These are phyloP conservation scores for Dendrocalamus sinicus DNA, from an alignment of 176 grass and related monocot genomes.

Conservation along the genomic window DNA sequence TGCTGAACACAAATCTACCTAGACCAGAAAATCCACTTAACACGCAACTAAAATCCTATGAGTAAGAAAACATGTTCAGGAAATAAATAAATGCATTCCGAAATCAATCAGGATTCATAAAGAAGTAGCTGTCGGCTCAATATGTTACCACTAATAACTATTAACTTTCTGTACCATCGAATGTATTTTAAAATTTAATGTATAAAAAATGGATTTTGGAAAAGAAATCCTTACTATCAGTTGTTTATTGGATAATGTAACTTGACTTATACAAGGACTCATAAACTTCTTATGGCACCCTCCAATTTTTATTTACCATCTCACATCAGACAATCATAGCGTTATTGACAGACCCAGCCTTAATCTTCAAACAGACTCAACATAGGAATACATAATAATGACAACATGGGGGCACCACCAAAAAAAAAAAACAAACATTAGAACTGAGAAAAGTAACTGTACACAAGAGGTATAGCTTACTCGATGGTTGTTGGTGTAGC, in stretches of 20 bases:
- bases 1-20: too few species aligned
- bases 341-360: slow-evolving; percentile 23
- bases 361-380: slow-evolving; percentile 12
- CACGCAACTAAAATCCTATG: slow-evolving; percentile 22
- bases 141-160: background rate
- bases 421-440: slow-evolving; percentile 15
- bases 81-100: background rate
- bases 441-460: slow-evolving; percentile 16
- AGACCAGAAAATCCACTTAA: slow-evolving; percentile 10
- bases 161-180: background rate
- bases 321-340: slow-evolving; percentile 24
- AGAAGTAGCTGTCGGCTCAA: slow-evolving; percentile 23
- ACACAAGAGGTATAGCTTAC: slow-evolving; percentile 67
- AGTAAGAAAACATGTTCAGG: background rate
- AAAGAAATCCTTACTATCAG: background rate
- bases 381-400: slow-evolving; percentile 19
- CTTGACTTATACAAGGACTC: slow-evolving; percentile 4
- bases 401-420: background rate
- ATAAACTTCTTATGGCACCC: slow-evolving; percentile 22
- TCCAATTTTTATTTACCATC: slow-evolving; percentile 25
- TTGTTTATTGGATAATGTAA: slow-evolving; percentile 12
- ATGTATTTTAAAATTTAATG: slow-evolving; percentile 1
- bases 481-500: slow-evolving; percentile 97
- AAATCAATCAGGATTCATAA: slow-evolving; percentile 7
- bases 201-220: background rate